Base-by-base conservation (phyloP, 2,329 filamentous ascomycete genomes). In the Chaetomiaceae sp. region DNA sequence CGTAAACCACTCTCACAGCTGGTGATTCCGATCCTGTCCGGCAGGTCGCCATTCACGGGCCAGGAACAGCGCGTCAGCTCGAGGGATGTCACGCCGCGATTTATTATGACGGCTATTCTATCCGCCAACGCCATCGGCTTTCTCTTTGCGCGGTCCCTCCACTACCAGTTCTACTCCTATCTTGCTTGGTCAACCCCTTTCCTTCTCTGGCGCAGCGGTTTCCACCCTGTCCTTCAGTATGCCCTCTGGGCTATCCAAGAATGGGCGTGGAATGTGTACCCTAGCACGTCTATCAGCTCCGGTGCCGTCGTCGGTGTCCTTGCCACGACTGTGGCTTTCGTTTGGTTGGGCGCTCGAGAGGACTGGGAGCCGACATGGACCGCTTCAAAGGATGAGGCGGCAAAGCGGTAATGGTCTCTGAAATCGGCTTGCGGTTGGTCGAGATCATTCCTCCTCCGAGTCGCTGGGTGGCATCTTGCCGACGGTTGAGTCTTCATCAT, bases 81-180 rank as follows among this genome's bases (percentile, higher is more conserved):
- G 10, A 70, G 75, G 42, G 73, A 77, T 30, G 75, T 92, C 53
- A 86, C 84, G 3, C 84, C 85, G 10, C 75, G 80, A 38, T 95
- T 89, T 68, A 79, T 92, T 59, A 80, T 88, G 75, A 90, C 86
- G 5, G 82, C 84, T 4, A 79, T 95, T 40, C 78, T 96, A 48
- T 84, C 85, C 10, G 86, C 89, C 58, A 86, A 90, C 61, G 75
- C 83, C 27, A 81, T 95, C 52, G 91, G 91, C 33, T 78, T 95
- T 71, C 77, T 96, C 42, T 95, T 90, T 66, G 91, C 91, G 23
- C 79, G 91, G 53, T 92, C 87, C 51, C 78, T 96, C 62, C 91
- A 96, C 73, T 96, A 96, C 75, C 91, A 96, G 66, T 96, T 96
- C 75, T 96, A 90, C 71, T 84, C 89, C 41, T 96, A 95, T 75